A percentile compares a stretch with the other conserved stretches of the same genome.
These are phyloP conservation scores for Blepharisma stoltei DNA, from an alignment of 73 alveolate genomes.

Conservation along the genomic window DNA sequence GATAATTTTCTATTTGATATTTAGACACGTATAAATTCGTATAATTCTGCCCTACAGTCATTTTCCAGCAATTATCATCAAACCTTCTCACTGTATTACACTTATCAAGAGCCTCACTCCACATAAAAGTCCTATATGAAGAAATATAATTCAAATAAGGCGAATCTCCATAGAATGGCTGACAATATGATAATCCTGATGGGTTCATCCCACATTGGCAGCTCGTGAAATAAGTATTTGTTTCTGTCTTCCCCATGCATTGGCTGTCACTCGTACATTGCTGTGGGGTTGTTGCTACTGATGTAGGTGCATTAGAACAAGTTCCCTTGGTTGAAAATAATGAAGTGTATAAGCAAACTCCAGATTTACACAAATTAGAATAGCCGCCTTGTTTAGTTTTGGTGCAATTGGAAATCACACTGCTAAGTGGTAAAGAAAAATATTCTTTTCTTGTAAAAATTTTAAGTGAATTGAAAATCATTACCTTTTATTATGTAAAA, in stretches of 20 bases:
- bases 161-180: conserved; percentile 23
- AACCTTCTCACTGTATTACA: conserved; percentile 22
- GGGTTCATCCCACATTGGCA: conserved; percentile 5
- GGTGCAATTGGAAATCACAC: background rate
- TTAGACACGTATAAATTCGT: too few species aligned
- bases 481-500: too few species aligned
- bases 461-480: too few species aligned
- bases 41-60: background rate
- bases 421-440: background rate
- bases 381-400: conserved; percentile 14
- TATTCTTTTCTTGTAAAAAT: too few species aligned
- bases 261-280: background rate
- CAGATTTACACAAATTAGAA: conserved; percentile 18
- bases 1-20: too few species aligned
- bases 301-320: conserved; percentile 12
- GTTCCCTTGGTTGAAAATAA: background rate
- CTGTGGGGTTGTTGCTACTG: background rate
- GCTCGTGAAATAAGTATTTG: background rate
- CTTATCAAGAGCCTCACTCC: background rate
- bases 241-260: background rate
- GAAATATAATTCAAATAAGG: background rate
- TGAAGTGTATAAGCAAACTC: conserved; percentile 10
- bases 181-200: background rate
- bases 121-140: background rate
- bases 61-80: conserved; percentile 8